Conservation (phyloP, 805 yeast genomes). For the Sugiyamaella qingdaonensis region DNA sequence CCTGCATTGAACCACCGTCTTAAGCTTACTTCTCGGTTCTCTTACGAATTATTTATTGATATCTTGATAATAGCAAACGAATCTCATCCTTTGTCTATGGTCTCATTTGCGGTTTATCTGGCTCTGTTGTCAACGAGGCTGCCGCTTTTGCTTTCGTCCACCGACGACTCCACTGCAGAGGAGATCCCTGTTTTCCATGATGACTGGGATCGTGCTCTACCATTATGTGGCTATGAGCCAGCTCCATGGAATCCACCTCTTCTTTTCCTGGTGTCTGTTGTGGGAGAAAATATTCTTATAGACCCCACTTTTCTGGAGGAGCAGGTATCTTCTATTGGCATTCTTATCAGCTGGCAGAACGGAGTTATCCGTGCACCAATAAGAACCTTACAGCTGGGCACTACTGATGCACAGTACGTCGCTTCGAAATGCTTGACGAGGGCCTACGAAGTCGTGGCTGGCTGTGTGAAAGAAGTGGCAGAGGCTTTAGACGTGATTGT, state of each 20-base stretch:
- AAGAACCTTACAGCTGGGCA: constrained; percentile 58
- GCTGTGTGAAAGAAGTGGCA: constrained; percentile 60
- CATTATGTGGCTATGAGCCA: constrained; percentile 35
- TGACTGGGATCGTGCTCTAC: constrained; percentile 65
- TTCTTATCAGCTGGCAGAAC: constrained; percentile 66
- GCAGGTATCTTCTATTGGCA: constrained; percentile 79
- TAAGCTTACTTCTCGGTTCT: constrained; percentile 65
- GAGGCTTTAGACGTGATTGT: constrained; percentile 41
- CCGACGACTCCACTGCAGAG: constrained; percentile 59
- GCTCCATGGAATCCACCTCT: constrained; percentile 61
- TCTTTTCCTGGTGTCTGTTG: constrained; percentile 67
- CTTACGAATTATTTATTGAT: constrained; percentile 75
- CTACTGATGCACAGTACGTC: constrained; percentile 19
- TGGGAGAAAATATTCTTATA: constrained; percentile 63
- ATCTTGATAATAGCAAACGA: constrained; percentile 71
- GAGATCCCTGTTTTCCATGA: constrained; percentile 91
- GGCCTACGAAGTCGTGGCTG: constrained; percentile 54
- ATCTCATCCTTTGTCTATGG: constrained; percentile 74
- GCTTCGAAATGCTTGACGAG: constrained; percentile 38
- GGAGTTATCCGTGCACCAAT: constrained; percentile 71
- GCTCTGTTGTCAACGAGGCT: constrained; percentile 75
- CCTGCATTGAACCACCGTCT: constrained; percentile 51
- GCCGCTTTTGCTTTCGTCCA: constrained; percentile 67
- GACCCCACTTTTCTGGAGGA: constrained; percentile 92
- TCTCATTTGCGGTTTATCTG: constrained; percentile 74